These are phyloP conservation scores for Lichenothelia convexa DNA, from an alignment of 495 filamentous ascomycete genomes.

Conservation along the genomic window DNA sequence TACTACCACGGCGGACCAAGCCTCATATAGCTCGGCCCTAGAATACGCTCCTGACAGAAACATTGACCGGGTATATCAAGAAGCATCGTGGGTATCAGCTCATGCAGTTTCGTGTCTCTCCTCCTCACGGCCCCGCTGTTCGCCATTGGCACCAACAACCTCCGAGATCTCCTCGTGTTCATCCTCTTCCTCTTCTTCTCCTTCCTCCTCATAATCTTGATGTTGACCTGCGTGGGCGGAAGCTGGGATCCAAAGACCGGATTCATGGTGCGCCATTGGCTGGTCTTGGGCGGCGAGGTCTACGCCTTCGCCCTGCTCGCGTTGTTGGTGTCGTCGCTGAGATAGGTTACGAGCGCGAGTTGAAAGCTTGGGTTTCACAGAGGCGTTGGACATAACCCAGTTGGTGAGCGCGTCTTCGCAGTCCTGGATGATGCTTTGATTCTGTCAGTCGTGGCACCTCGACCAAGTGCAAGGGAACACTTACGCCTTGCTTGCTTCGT, in stretches of 20 bases:
- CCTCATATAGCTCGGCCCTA: too few species aligned
- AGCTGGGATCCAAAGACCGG: conserved; percentile 63
- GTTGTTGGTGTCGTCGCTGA: conserved; percentile 58
- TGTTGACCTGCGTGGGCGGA: conserved; percentile 45
- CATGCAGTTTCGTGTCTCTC: conserved; percentile 26
- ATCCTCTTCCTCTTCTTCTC: conserved; percentile 46
- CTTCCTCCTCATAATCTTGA: conserved; percentile 43
- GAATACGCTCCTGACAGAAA: too few species aligned
- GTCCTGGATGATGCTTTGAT: conserved; percentile 77
- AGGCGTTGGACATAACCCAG: conserved; percentile 80
- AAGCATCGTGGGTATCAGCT: neutral
- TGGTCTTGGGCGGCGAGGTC: conserved; percentile 75
- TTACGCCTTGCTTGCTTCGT: conserved; percentile 85
- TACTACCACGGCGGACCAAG: too few species aligned
- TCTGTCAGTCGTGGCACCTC: neutral
- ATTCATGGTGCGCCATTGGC: conserved; percentile 61
- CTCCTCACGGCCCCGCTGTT: conserved; percentile 41
- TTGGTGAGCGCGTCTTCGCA: conserved; percentile 94
- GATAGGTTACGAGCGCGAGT: conserved; percentile 70
- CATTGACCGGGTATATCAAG: too few species aligned
- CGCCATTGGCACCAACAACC: conserved; percentile 32
- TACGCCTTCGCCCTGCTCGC: conserved; percentile 41
- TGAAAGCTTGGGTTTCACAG: conserved; percentile 70
- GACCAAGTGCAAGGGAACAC: conserved; percentile 4
- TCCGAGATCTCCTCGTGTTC: conserved; percentile 43